Percentiles rank a stretch among this genome's conserved stretches.
Conservation (phyloP, 148 eudicot genomes). For the Heliamphora exappendiculata region DNA sequence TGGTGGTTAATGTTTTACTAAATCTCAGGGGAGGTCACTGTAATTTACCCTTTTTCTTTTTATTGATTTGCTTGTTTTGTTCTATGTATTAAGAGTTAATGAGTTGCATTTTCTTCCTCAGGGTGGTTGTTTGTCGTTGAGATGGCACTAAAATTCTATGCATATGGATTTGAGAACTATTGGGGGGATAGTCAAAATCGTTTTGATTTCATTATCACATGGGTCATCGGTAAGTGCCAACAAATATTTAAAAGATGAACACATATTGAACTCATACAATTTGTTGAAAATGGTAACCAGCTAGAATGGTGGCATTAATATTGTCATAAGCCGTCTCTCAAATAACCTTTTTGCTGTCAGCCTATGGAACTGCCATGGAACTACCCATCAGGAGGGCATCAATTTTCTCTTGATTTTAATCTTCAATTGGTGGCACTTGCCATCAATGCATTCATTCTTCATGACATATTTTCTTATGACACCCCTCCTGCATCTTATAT, state of each 20-base stretch:
- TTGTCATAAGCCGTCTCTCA: not conserved
- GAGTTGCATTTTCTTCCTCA: slow-evolving; percentile 20
- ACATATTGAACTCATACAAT: not conserved
- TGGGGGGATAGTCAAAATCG: slow-evolving; percentile 97
- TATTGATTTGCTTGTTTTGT: not conserved
- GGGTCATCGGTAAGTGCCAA: slow-evolving; percentile 71
- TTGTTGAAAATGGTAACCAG: not conserved
- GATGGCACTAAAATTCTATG: slow-evolving; percentile 76
- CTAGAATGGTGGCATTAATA: not conserved
- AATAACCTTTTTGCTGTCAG: not conserved
- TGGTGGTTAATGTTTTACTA: no score
- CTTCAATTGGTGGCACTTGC: no score
- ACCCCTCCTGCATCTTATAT: not conserved
- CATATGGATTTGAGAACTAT: slow-evolving; percentile 82
- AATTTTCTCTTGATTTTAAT: not conserved
- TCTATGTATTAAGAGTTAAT: not conserved
- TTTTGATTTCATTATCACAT: slow-evolving; percentile 81
- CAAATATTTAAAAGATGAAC: not conserved
- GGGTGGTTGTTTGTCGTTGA: slow-evolving; percentile 95
- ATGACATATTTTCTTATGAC: not conserved
- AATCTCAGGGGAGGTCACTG: no score
- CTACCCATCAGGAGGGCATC: not conserved
- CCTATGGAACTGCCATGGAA: not conserved
- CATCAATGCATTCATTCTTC: not conserved
- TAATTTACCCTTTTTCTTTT: not conserved